Evolutionary conservation across 352 stramenopile genomes (phyloP), one percentile per base, ranked within the genome.

Genomic region (Phytophthora fragariaefolia): DNA sequence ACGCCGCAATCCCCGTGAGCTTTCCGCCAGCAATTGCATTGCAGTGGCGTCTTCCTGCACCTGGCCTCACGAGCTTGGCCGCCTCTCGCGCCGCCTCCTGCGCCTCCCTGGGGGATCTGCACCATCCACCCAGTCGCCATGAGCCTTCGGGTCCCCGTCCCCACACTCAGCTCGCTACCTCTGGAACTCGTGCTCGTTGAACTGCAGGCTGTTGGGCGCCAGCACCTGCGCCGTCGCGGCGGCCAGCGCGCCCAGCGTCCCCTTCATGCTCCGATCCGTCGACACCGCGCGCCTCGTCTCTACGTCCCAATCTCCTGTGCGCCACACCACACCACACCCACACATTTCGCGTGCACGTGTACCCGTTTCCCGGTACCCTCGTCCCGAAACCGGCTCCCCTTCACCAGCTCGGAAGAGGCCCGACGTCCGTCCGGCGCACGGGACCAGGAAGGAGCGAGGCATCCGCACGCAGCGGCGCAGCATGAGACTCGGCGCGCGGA

Each of bases 101-200:
- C 20, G 80, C 85, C 52, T 83, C 80, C 42, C 78, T 79, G 1
- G 85, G 63, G 12, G 85, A 87, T 51, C 85, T 93, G 32, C 32
- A 12, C 59, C 13, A 6, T 3, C n/a, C 3, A 24, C 36, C 46
- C 23, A 13, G 27, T 36, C 40, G 52, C 30, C 9, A 20, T 26
- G 17, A 32, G 1, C 6, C 9, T 24, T 7, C 24, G 4, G 22
- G 50, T 8, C 34, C 17, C 27, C 6, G n/a, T 28, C 36, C 20
- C 4, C 24, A 18, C 34, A 12, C 12, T 34, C 28, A 34, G 12
- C 45, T 58, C 17, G 22, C 17, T 59, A 93, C 84, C 76, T 63
- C 58, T 93, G 77, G 52, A 93, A 91, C 58, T 93, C 85, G 30
- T 89, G 69, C 55, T 89, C 79, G 59, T 90, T 89, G 54, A 91